These are phyloP conservation scores for Pseudodiploospora longispora DNA, from an alignment of 2,329 filamentous ascomycete species.

Conservation along the genomic window DNA sequence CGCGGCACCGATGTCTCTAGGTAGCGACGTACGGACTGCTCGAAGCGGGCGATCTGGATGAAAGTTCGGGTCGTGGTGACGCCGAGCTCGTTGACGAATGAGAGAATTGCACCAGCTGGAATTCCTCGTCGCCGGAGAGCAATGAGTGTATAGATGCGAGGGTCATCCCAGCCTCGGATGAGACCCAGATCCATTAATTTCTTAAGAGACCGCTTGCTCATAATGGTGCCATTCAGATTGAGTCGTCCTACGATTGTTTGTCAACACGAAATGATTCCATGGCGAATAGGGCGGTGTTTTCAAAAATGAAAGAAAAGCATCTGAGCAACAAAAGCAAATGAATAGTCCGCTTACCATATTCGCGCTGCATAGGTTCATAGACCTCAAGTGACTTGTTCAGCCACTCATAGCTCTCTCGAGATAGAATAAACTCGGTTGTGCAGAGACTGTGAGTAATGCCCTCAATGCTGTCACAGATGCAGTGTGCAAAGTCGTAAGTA, in stretches of 20 bases:
- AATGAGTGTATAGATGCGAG: slow-evolving; percentile 79
- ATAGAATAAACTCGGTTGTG: slow-evolving; percentile 84
- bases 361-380: slow-evolving; percentile 90
- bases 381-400: slow-evolving; percentile 73
- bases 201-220: slow-evolving; percentile 78
- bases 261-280: too few relatives aligned
- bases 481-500: slow-evolving; percentile 89
- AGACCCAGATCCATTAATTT: slow-evolving; percentile 70
- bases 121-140: slow-evolving; percentile 77
- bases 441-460: slow-evolving; percentile 86
- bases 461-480: slow-evolving; percentile 87
- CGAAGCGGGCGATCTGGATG: slow-evolving; percentile 76
- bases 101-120: slow-evolving; percentile 78
- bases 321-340: background rate
- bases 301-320: background rate
- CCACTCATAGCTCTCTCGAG: slow-evolving; percentile 83
- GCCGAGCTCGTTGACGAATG: slow-evolving; percentile 85
- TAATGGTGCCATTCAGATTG: slow-evolving; percentile 74
- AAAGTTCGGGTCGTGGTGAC: slow-evolving; percentile 75
- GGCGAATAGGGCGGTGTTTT: background rate
- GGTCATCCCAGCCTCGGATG: slow-evolving; percentile 86
- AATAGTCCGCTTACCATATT: slow-evolving; percentile 44
- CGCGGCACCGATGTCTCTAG: slow-evolving; percentile 83
- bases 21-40: slow-evolving; percentile 76
- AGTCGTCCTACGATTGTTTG: slow-evolving; percentile 21